Conservation (phyloP, 2,329 filamentous ascomycete genomes). For the Claviceps sorghi region DNA sequence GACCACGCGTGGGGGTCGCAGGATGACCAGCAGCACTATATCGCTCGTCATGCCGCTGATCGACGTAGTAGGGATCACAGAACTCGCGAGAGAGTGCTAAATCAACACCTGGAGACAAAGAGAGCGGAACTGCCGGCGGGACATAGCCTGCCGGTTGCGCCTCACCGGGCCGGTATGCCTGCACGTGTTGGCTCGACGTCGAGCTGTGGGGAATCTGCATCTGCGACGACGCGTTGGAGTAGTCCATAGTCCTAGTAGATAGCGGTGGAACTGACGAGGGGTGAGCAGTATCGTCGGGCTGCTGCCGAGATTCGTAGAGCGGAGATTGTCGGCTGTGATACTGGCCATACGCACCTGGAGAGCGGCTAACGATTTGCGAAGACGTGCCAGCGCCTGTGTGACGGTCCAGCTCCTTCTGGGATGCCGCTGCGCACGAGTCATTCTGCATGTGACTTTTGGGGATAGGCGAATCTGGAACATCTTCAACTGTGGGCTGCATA, state of each 20-base stretch:
- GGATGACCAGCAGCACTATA: slow-evolving; percentile 25
- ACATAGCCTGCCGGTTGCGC: slow-evolving; percentile 23
- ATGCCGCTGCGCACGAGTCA: slow-evolving; percentile 11
- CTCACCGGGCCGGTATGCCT: slow-evolving; percentile 20
- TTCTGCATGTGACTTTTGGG: slow-evolving; percentile 14
- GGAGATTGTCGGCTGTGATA: slow-evolving; percentile 12
- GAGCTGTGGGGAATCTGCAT: slow-evolving; percentile 13
- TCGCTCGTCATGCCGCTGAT: slow-evolving; percentile 20
- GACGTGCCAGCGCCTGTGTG: slow-evolving; percentile 27
- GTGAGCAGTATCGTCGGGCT: slow-evolving; percentile 9
- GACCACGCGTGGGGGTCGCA: slow-evolving; percentile 28
- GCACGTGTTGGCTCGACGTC: slow-evolving; percentile 17
- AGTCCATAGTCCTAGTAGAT: no score
- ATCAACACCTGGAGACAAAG: slow-evolving; percentile 47
- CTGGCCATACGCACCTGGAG: slow-evolving; percentile 16
- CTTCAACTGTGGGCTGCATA: slow-evolving; percentile 50
- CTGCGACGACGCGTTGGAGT: slow-evolving; percentile 8
- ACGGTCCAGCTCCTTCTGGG: slow-evolving; percentile 25
- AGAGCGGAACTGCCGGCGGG: slow-evolving; percentile 36
- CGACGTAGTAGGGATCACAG: slow-evolving; percentile 30
- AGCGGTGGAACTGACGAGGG: slow-evolving; percentile 12
- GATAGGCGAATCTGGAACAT: slow-evolving; percentile 40
- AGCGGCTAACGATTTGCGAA: slow-evolving; percentile 27
- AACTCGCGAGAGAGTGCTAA: slow-evolving; percentile 40
- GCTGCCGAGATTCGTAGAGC: slow-evolving; percentile 10